Evolutionary conservation across 2,329 filamentous ascomycete species (phyloP).

Genomic region (Chaetomium olivaceum): DNA sequence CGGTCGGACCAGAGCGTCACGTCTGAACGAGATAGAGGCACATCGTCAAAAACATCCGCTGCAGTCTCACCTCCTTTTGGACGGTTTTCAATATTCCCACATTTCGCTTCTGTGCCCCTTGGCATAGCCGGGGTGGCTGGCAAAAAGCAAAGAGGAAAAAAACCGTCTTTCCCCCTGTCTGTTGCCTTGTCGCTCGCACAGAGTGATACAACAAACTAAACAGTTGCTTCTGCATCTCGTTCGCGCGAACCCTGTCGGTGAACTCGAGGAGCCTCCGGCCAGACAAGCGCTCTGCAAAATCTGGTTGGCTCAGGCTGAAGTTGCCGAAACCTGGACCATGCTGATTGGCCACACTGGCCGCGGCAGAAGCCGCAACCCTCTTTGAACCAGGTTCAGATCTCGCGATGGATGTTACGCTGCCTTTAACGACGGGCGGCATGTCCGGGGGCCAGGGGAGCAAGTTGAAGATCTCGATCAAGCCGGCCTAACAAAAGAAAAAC

Average conservation of each 20-base stretch:
- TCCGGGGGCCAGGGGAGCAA: background rate
- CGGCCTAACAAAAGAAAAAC: background rate
- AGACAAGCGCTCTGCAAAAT: constrained; percentile 10
- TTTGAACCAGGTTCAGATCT: constrained; percentile 4
- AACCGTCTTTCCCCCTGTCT: background rate
- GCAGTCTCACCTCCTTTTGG: background rate
- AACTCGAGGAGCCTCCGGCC: background rate
- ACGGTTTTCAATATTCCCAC: constrained; percentile 10
- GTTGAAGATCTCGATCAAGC: background rate
- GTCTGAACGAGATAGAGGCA: background rate
- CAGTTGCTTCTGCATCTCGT: constrained; percentile 1
- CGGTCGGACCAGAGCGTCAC: background rate
- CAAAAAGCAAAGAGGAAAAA: background rate
- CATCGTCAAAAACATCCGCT: background rate
- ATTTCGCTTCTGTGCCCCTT: constrained; percentile 17
- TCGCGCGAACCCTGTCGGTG: background rate
- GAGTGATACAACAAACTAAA: background rate
- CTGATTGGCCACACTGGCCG: constrained; percentile 19
- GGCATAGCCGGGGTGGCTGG: background rate
- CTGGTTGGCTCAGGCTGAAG: constrained; percentile 24
- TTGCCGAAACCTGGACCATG: constrained; percentile 13
- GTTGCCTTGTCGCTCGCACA: background rate
- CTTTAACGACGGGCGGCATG: background rate
- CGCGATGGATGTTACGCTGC: constrained; percentile 19
- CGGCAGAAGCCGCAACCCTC: constrained; percentile 9